These are phyloP conservation scores for Smittium culicis DNA, from an alignment of 371 early-diverging fungal species.

Conservation along the genomic window DNA sequence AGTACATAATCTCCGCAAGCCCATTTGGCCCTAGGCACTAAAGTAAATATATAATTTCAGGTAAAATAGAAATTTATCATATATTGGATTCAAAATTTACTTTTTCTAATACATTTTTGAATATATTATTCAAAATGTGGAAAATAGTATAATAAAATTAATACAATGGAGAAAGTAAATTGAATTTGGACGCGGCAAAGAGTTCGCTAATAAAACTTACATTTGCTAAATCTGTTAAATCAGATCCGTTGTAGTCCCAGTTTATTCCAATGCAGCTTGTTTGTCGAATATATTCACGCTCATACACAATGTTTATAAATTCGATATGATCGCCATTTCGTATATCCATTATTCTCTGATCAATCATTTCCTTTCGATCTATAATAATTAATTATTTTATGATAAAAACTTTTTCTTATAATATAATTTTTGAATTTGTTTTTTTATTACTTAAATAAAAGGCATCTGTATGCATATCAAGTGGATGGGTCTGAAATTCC, in stretches of 20 bases:
- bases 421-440: neutral
- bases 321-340: slow-evolving; percentile 25
- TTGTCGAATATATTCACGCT: slow-evolving; percentile 32
- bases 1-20: slow-evolving; percentile 8
- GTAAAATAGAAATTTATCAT: too few relatives aligned
- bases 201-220: slow-evolving; percentile 29
- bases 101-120: too few relatives aligned
- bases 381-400: too few relatives aligned
- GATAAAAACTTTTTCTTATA: too few relatives aligned
- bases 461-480: slow-evolving; percentile 50
- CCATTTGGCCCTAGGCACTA: neutral
- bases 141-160: neutral
- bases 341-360: slow-evolving; percentile 38
- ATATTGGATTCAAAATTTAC: too few relatives aligned
- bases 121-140: too few relatives aligned
- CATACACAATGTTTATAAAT: slow-evolving; percentile 34
- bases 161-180: neutral
- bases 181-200: slow-evolving; percentile 17
- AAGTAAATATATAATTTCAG: too few relatives aligned
- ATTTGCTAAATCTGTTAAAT: slow-evolving; percentile 6
- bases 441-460: slow-evolving; percentile 48
- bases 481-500: slow-evolving; percentile 50
- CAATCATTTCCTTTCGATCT: slow-evolving; percentile 40
- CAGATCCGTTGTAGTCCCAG: slow-evolving; percentile 37
- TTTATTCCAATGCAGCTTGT: slow-evolving; percentile 45